phyloP scores from a whole-genome alignment of 495 filamentous ascomycete genomes.

The Penicillium salamii region DNA sequence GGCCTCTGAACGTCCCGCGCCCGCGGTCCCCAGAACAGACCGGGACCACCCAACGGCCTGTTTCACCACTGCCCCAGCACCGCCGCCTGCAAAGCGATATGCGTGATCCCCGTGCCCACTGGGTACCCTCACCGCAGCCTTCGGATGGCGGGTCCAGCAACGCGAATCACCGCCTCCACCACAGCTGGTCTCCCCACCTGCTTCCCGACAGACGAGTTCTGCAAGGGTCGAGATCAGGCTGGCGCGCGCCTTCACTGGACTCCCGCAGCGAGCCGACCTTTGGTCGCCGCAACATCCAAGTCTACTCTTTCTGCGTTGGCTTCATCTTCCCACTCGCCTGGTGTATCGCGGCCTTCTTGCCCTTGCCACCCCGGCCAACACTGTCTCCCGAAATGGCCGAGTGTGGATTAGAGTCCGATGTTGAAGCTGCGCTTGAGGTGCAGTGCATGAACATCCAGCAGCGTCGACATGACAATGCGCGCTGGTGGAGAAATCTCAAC shows the following conservation, averaged over 20 bases:
- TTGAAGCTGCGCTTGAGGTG: slow-evolving; percentile 46
- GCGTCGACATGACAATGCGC: slow-evolving; percentile 71
- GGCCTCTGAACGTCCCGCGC: slow-evolving; percentile 24
- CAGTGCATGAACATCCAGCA: slow-evolving; percentile 51
- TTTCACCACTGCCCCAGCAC: slow-evolving; percentile 17
- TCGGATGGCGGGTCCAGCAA: slow-evolving; percentile 17
- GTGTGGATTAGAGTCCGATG: slow-evolving; percentile 27
- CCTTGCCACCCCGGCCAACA: slow-evolving; percentile 60
- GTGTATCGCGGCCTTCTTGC: slow-evolving; percentile 81
- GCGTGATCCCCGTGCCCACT: slow-evolving; percentile 46
- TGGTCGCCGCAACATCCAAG: slow-evolving; percentile 73
- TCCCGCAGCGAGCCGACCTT: slow-evolving; percentile 55
- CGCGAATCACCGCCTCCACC: slow-evolving; percentile 32
- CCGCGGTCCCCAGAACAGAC: slow-evolving; percentile 11
- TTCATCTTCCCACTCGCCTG: slow-evolving; percentile 87
- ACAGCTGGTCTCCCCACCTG: slow-evolving; percentile 74
- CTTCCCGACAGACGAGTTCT: slow-evolving; percentile 55
- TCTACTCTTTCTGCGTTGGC: slow-evolving; percentile 82
- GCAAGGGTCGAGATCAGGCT: slow-evolving; percentile 38
- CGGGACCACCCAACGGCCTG: not conserved
- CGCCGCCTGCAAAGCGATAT: slow-evolving; percentile 33
- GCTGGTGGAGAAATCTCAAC: slow-evolving; percentile 93
- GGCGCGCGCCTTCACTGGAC: slow-evolving; percentile 69
- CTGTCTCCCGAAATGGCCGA: slow-evolving; percentile 19
- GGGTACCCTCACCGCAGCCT: slow-evolving; percentile 30